Base-by-base conservation (phyloP, 495 filamentous ascomycete genomes). In the Talaromyces stipitatus region DNA sequence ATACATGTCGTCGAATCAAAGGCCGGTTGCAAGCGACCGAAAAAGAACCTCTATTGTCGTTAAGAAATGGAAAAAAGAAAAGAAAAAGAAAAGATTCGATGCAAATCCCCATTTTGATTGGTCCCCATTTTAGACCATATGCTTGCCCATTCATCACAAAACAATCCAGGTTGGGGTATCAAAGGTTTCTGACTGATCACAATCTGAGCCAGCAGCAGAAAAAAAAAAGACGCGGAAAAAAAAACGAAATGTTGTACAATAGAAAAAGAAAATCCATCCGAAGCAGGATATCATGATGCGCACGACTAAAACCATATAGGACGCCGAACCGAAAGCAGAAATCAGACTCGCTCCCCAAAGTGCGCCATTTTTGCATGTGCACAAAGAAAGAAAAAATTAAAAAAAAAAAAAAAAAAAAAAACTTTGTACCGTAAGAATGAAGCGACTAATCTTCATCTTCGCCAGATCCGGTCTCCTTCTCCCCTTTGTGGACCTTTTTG, bases 401-500 rank as follows among this genome's bases (percentile, higher is more conserved):
- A 51, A 46, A 54, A 63, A 22, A 43, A 51, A 54, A 55, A 55
- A 29, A 59, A 51, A 52, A 36, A 64, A 61, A 26, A 61, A 32
- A 53, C 45, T 29, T 41, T 41, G 32, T 54, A 54, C 22, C 51
- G 30, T 8, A 54, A 54, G 18, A 26, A 26, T 16, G 36, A 43
- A 11, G 8, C 38, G 8, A 18, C 69, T 72, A 76, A 61, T 78
- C 73, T 50, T 78, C 75, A 27, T 77, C 74, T 4, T 78, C 75
- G 32, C 69, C 67, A 20, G 73, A 76, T 47, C 62, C 72, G 46
- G 56, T 60, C 36, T 80, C 79, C 50, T 73, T 77, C 62, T 96
- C 91, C 68, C 85, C 88, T 70, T 91, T 92, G 78, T 98, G 94
- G 46, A 97, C 92, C 72, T 98, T 98, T 69, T 89, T 88, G 76